Evolutionary conservation across 2,329 filamentous ascomycete species (phyloP), one percentile per base, ranked within the genome.

Genomic region (Arthrocladium fulminans): DNA sequence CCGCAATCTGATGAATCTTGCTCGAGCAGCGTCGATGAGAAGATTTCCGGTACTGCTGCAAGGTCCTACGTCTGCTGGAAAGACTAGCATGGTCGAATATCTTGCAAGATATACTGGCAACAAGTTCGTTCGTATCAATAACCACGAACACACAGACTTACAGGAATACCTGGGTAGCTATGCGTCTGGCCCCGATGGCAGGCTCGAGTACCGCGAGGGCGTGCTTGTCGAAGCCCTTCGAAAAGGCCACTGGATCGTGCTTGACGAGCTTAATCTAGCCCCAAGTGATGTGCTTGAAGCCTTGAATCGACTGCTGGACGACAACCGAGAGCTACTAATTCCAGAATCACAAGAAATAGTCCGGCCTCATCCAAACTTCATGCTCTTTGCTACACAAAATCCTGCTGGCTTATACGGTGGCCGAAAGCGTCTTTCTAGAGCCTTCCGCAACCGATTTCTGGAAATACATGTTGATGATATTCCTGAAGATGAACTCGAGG

Each of bases 1-100:
- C 66, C 83, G 87, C 45, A 99, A 99, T 56, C 75, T 99, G 55
- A 80, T 96, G 57, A 98, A 98, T 59, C 70, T 99, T 23, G 90
- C 97, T 9, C 79, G 94, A 60, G 94, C 92, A 2, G 88, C 88
- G 13, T 97, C 90, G 0, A 98, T 90, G 3, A 74, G 88, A 29
- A 80, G 86, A 42, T 98, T 95, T 63, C 94, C 92, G 0, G 87
- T 99, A 42, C 74, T 99, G 8, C 85, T 99, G 17, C 92, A 99
- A 66, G 92, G 92, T 2, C 92, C 94, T 10, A 99, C 92, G 0
- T 98, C 94, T 3, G 86, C 90, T 10, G 92, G 92, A 55, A 99
- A 99, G 68, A 99, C 92, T 0, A 97, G 90, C 66, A 98, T 99
- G 92, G 94, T 98, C 35, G 90, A 97, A 66, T 96, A 95, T 63